Evolutionary conservation across 2,329 filamentous ascomycete genomes (phyloP), one percentile per base, ranked within the genome.

Genomic region (Truncatella angustata): DNA sequence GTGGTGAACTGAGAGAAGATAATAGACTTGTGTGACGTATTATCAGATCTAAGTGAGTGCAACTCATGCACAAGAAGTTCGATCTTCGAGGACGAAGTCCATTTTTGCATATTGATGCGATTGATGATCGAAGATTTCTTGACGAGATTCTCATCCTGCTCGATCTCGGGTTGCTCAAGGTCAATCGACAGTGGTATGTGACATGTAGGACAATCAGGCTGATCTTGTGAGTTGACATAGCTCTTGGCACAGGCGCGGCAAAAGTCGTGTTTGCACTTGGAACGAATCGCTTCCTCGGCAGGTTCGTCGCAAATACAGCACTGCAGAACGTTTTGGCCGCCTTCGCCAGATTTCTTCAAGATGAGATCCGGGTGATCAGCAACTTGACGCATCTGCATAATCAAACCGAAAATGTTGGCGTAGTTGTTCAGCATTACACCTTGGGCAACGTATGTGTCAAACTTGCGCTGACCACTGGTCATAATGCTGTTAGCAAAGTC

Each of bases 371-470:
- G 94, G 66, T 99, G 94, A 60, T 99, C 94, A 6, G 94, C 91
- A 23, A 97, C 90, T 73, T 99, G 94, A 51, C 94, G 88, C 93
- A 99, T 97, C 70, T 96, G 92, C 91, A 97, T 97, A 65, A 99
- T 97, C 51, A 99, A 80, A 65, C 92, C 93, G 63, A 99, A 99
- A 58, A 99, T 97, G 68, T 99, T 99, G 74, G 94, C 94, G 61
- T 97, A 97, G 67, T 97, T 96, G 77, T 97, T 91, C 55, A 99
- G 81, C 70, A 99, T 84, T 18, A 97, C 93, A 74, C 91, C 92
- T 57, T 91, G 90, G 16, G 91, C 88, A 34, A 97, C 94, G 60
- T 97, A 99, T 0, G 92, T 97, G 65, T 97, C 90, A 60, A 97
- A 99, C 62, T 91, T 86, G 55, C 94, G 87, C 53, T 87, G 83